Evolutionary conservation across 352 stramenopile species (phyloP), one percentile per base, ranked within the genome.

Genomic region (Phytophthora parvispora): DNA sequence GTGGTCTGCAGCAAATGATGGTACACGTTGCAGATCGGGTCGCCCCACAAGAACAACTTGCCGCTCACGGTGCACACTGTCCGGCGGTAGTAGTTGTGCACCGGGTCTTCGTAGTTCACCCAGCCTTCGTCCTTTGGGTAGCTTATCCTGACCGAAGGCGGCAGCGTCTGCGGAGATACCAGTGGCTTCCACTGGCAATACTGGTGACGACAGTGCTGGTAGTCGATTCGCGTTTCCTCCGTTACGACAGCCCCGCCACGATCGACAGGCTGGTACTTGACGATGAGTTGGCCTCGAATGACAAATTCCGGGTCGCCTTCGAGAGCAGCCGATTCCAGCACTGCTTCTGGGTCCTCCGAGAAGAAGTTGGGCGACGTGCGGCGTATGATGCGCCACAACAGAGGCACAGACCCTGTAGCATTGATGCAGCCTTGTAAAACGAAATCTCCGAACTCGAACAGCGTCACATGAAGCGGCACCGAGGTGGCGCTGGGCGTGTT

Each of bases 11-110:
- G 66, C 22, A 93, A 29, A 52, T 83, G 87, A 61, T 93, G 83
- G 34, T 90, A 90, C 55, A 88, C 36, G 29, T 85, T 90, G 65
- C 81, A 90, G 32, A 92, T 56, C 9, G 66, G 72, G 47, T 92
- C 76, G 22, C 78, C 73, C 83, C 82, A 92, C 12, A 83, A 45
- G 36, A 75, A 75, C 24, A 73, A n/a, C 18, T 72, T 75, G 42
- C 73, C 69, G 34, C 50, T 66, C 13, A 80, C 60, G 4, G 49
- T 72, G 9, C 67, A 74, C 25, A 76, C 22, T 31, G 67, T 79
- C 18, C 55, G 49, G 24, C 62, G 62, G 43, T 72, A 72, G 51
- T 72, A 75, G 34, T 72, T 75, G 27, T 68, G 31, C 34, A 13
- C 49, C 15, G 62, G 32, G n/a, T 75, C 55, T 34, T 72, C 62